Evolutionary conservation across 345 rosid species (phyloP), one percentile per base, ranked within the genome.

Genomic region (Rhodamnia rubescens): DNA sequence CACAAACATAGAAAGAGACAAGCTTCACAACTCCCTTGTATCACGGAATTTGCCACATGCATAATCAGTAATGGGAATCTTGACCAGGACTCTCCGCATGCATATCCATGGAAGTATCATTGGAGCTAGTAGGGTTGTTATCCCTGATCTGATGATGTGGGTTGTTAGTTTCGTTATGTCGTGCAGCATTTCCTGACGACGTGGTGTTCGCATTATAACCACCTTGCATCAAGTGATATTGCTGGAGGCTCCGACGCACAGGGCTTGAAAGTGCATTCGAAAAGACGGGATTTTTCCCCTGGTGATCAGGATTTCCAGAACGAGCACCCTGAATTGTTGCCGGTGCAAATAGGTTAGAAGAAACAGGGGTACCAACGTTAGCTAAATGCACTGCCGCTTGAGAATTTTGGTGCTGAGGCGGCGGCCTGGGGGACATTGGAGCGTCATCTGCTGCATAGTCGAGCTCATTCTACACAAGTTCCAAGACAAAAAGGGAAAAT

Each of bases 231-330:
- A 91, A 86, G 87, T 93, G 91, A 89, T 88, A 92, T 61, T 90
- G 90, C 84, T 93, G 96, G 84, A 93, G 94, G 90, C 94, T 93
- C 84, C 94, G 89, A 27, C 93, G 93, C 84, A 93, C 90, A 4
- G 98, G 96, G 87, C 98, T 93, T 36, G 96, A 93, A 32, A 95
- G 93, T 74, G 90, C 94, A 81, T 89, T 88, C 4, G 92, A 91
- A 87, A 92, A 90, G 36, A 91, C 92, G 1, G 89, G 86, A 89
- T 88, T 57, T 88, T 94, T 94, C 7, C 87, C 89, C 87, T 91
- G 92, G n/a, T 87, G 85, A 86, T 93, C 95, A 55, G 90, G 85
- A 52, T 88, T 90, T 10, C 86, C 90, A 24, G 88, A 75, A 14
- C 89, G 91, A 82, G 64, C 57, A 84, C 88, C 91, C 15, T 87